A percentile compares a stretch with the other conserved stretches of the same genome.
phyloP scores from a whole-genome alignment of 768 basidiomycete genomes.

The Hygrophorus russula region DNA sequence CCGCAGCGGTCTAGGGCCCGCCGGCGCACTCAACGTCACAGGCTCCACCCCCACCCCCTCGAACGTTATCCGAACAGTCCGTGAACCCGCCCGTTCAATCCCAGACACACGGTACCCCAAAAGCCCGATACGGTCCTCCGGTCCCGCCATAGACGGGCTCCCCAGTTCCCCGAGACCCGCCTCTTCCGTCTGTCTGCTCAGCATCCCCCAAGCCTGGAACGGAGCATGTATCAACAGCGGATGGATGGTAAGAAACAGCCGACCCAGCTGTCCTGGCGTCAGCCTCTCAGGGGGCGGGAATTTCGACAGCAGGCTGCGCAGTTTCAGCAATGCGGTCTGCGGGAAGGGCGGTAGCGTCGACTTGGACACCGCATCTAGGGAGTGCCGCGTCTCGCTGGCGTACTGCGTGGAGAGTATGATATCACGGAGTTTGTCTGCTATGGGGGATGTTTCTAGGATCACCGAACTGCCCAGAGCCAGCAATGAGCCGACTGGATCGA shows the following conservation, averaged over 20 bases:
- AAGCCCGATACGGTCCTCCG: constrained; percentile 32
- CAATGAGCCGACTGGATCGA: constrained; percentile 47
- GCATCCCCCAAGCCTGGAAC: constrained; percentile 52
- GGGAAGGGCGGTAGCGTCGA: constrained; percentile 51
- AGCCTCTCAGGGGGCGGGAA: constrained; percentile 38
- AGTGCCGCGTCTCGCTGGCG: constrained; percentile 45
- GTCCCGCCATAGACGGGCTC: constrained; percentile 30
- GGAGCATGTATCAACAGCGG: constrained; percentile 44
- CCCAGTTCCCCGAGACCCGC: constrained; percentile 43
- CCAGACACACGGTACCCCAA: constrained; percentile 37
- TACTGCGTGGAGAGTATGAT: constrained; percentile 53
- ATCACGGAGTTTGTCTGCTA: constrained; percentile 37
- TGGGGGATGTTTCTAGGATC: constrained; percentile 8
- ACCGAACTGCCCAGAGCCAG: constrained; percentile 27
- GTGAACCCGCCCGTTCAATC: constrained; percentile 29
- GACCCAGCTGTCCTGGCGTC: constrained; percentile 37
- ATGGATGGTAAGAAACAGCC: constrained; percentile 47
- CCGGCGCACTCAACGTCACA: constrained; percentile 30
- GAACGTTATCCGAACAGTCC: constrained; percentile 34
- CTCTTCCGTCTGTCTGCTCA: constrained; percentile 44
- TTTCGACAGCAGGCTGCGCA: constrained; percentile 27
- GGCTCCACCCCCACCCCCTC: constrained; percentile 14
- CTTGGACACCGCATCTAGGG: constrained; percentile 41
- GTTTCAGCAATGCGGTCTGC: constrained; percentile 48
- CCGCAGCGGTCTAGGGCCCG: constrained; percentile 34